Conservation (phyloP, 305 asterid species). For the Fraxinus ornus region DNA sequence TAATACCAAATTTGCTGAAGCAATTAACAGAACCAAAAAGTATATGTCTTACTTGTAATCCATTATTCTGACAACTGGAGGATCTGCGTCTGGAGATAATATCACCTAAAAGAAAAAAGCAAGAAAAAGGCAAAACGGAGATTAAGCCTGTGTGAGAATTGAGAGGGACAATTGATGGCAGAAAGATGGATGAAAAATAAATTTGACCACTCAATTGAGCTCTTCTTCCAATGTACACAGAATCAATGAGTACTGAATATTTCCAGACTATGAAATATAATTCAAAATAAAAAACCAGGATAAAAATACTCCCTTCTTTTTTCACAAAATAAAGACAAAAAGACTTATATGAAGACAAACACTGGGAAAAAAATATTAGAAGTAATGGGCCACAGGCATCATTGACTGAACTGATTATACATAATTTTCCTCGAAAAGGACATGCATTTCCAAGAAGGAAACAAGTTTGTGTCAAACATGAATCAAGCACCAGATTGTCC, state of each 20-base stretch:
- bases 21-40: conserved; percentile 3
- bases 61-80: conserved; percentile 91
- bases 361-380: neutral
- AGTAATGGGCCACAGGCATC: neutral
- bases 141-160: conserved; percentile 15
- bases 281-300: neutral
- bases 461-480: neutral
- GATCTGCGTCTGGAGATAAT: conserved; percentile 90
- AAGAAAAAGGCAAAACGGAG: conserved; percentile 20
- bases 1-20: neutral
- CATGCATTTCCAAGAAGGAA: neutral
- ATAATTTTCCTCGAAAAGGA: neutral
- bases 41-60: conserved; percentile 74
- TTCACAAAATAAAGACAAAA: neutral
- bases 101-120: conserved; percentile 62
- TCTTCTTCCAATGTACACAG: neutral
- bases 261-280: neutral
- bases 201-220: neutral
- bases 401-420: neutral
- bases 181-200: neutral
- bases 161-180: neutral
- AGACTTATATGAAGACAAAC: neutral
- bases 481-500: neutral
- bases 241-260: neutral
- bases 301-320: neutral